Base-by-base conservation (phyloP, 2,329 filamentous ascomycete genomes). In the Colletotrichum sojae region DNA sequence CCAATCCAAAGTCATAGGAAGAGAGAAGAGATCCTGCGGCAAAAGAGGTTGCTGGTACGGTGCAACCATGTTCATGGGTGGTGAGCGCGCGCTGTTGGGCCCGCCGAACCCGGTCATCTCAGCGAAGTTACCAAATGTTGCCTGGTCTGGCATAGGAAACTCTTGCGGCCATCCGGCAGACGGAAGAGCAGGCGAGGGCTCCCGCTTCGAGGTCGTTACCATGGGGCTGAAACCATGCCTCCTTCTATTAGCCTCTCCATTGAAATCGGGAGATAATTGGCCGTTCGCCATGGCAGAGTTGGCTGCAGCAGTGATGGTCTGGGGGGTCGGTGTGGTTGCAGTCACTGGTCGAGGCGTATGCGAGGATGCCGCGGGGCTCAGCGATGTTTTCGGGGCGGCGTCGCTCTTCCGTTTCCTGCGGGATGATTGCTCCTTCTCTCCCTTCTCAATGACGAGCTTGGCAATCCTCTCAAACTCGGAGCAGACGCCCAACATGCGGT, bases 1-100 rank as follows among this genome's bases (percentile, higher is more conserved):
- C 94, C 95, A 98, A 77, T 98, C 95, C 22, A 98, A 86, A 3
- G 94, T 97, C 91, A 97, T 97, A 1, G 95, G 95, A 89, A 98
- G 91, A 78, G 95, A 92, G 90, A 96, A 99, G 27, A 98, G 81
- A 80, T 98, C 96, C 75, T 95, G 94, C 5, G 96, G 95, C 22
- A 98, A 89, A 75, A 97, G 92, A 0, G 95, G 95, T 73, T 97
- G 93, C 75, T 95, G 92, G 76, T 95, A 94, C 6, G 73, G 71
- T 6, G 75, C 71, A 16, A 68, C 69, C 51, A 76, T 70, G 55
- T 79, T 69, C 46, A 74, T 65, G 13, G 78, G 77, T 39, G 78
- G 79, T 65, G 79, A 85, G 63, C 77, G 76, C 64, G 81, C 72
- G 59, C 71, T 76, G n/a, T 76, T 76, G 48, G 71, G 77, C 13